These are phyloP conservation scores for Dendrobium chrysotoxum DNA, from an alignment of 106 monocot species.

Conservation along the genomic window DNA sequence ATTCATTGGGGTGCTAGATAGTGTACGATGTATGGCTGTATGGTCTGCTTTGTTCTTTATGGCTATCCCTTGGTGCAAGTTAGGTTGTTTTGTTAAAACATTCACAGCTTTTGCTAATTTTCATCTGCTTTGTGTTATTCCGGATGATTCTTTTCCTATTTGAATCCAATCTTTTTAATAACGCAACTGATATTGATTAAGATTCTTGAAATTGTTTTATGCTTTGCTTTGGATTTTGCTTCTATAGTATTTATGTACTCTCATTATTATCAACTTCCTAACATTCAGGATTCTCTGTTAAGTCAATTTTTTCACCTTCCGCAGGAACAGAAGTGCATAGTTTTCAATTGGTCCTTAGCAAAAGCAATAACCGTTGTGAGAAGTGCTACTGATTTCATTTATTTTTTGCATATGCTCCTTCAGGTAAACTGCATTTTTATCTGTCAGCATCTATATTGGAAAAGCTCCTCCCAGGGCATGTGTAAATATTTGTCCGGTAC, in stretches of 20 bases:
- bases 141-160: background rate
- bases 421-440: slow-evolving; percentile 37
- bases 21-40: background rate
- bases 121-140: background rate
- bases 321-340: slow-evolving; percentile 57
- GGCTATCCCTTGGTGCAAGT: background rate
- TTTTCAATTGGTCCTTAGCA: slow-evolving; percentile 48
- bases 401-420: slow-evolving; percentile 75
- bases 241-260: background rate
- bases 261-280: background rate
- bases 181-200: background rate
- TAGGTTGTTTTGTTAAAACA: background rate
- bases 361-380: slow-evolving; percentile 55
- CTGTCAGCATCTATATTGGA: background rate
- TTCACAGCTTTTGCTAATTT: background rate
- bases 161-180: background rate
- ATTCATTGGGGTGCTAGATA: too few relatives aligned
- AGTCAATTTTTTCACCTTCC: background rate
- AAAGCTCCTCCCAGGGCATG: background rate
- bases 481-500: background rate
- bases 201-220: background rate
- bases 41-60: background rate
- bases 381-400: slow-evolving; percentile 73
- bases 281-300: background rate
- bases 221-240: background rate